phyloP scores from a whole-genome alignment of 331 rosid genomes.

The Pyrus hybrid region DNA sequence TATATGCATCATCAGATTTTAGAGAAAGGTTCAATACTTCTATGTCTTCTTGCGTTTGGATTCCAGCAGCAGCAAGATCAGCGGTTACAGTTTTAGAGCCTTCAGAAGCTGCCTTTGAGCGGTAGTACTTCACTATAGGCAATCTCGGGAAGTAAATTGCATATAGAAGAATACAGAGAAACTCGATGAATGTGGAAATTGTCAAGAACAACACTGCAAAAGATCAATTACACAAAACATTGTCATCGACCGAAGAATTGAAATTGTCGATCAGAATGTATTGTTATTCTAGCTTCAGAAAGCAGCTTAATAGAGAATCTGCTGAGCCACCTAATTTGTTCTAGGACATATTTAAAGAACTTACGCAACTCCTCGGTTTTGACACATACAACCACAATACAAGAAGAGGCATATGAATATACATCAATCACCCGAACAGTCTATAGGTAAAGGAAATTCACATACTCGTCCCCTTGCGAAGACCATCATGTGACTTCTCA shows the following conservation, averaged over 20 bases:
- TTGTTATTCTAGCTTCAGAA: neutral
- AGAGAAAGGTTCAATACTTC: conserved; percentile 25
- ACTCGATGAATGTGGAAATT: conserved; percentile 45
- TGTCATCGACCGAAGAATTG: neutral
- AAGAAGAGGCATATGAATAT: neutral
- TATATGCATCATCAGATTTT: neutral
- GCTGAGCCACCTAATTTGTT: too few species aligned
- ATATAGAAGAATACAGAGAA: conserved; percentile 52
- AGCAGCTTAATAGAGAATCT: neutral
- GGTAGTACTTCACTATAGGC: conserved; percentile 62
- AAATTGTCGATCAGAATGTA: neutral
- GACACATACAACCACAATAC: neutral
- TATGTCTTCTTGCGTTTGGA: conserved; percentile 15
- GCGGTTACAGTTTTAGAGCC: conserved; percentile 79
- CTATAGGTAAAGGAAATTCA: neutral
- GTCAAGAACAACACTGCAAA: conserved; percentile 60
- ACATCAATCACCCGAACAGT: neutral
- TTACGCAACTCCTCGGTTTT: neutral
- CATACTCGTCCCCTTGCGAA: conserved; percentile 81
- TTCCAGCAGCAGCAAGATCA: conserved; percentile 70
- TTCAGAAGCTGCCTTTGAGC: conserved; percentile 64
- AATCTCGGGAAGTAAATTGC: conserved; percentile 59
- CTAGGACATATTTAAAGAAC: neutral
- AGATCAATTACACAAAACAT: neutral
- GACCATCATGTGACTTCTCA: conserved; percentile 49